Conservation (phyloP, 2,329 filamentous ascomycete species). For the Chaetomiaceae sp. region DNA sequence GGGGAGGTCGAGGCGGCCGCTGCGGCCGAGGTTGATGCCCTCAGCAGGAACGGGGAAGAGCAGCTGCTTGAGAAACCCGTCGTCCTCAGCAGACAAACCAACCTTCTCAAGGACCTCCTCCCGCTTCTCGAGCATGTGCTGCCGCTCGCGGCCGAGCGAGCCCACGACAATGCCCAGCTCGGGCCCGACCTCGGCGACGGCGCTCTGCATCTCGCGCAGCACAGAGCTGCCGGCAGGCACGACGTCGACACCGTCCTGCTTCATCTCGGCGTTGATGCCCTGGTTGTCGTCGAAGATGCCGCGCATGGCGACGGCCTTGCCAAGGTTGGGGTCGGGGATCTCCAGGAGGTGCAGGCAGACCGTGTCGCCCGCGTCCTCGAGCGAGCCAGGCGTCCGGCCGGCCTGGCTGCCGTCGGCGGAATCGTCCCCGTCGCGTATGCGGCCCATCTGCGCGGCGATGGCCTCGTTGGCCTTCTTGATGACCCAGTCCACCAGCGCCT, state of each 20-base stretch:
- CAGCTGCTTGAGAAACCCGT: slow-evolving; percentile 74
- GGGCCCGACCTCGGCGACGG: slow-evolving; percentile 67
- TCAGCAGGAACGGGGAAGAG: slow-evolving; percentile 72
- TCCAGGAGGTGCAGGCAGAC: slow-evolving; percentile 87
- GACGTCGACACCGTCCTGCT: slow-evolving; percentile 83
- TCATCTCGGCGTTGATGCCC: slow-evolving; percentile 97
- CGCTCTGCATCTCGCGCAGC: slow-evolving; percentile 77
- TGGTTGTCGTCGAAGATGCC: slow-evolving; percentile 88
- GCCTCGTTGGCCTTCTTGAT: slow-evolving; percentile 81
- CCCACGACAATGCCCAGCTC: slow-evolving; percentile 72
- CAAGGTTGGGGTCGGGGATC: slow-evolving; percentile 70
- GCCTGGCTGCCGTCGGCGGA: slow-evolving; percentile 57
- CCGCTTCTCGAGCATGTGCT: slow-evolving; percentile 72
- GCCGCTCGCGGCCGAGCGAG: slow-evolving; percentile 62
- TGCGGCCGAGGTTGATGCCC: slow-evolving; percentile 73
- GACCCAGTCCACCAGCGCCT: slow-evolving; percentile 92
- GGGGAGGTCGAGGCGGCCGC: slow-evolving; percentile 72
- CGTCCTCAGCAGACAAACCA: slow-evolving; percentile 71
- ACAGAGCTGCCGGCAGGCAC: slow-evolving; percentile 71
- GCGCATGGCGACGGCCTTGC: slow-evolving; percentile 82
- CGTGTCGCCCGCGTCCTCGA: slow-evolving; percentile 70
- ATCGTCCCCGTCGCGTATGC: slow-evolving; percentile 59
- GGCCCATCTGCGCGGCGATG: slow-evolving; percentile 68
- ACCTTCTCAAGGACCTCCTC: slow-evolving; percentile 83
- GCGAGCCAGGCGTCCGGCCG: slow-evolving; percentile 56